phyloP scores from a whole-genome alignment of 305 asterid genomes.

The Lippia alba region DNA sequence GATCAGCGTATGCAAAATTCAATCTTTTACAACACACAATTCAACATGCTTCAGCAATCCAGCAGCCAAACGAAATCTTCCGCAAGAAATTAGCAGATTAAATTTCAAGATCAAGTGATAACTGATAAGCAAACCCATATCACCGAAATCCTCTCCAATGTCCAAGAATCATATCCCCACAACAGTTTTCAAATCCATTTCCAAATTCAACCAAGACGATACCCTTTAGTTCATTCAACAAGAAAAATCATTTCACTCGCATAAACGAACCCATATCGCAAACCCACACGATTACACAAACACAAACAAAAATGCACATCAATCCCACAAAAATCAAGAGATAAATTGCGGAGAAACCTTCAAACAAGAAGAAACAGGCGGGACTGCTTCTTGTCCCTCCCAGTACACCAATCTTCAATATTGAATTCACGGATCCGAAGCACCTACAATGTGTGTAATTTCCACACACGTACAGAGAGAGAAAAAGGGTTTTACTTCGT shows the following conservation, averaged over 20 bases:
- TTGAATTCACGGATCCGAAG: too few relatives aligned
- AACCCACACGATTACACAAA: neutral
- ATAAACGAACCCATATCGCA: constrained; percentile 11
- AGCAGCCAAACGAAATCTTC: neutral
- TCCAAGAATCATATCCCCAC: neutral
- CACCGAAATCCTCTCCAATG: constrained; percentile 6
- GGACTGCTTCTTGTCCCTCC: too few relatives aligned
- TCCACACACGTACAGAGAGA: too few relatives aligned
- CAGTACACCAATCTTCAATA: too few relatives aligned
- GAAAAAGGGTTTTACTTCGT: too few relatives aligned
- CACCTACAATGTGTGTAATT: too few relatives aligned
- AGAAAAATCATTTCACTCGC: constrained; percentile 15
- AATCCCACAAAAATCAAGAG: too few relatives aligned
- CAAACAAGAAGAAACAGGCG: too few relatives aligned
- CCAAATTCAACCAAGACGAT: constrained; percentile 17
- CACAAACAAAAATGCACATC: neutral
- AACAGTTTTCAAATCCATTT: neutral
- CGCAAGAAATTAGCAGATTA: constrained; percentile 4
- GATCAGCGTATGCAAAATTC: neutral
- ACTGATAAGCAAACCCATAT: neutral
- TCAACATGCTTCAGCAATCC: constrained; percentile 8
- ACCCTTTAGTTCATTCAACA: neutral
- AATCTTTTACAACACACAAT: constrained; percentile 29
- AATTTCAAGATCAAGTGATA: constrained; percentile 40
- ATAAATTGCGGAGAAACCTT: too few relatives aligned